Percentiles rank a stretch among this genome's conserved stretches.
These are phyloP conservation scores for Metschnikowia hibisci DNA, from an alignment of 805 yeast genomes.

Conservation along the genomic window DNA sequence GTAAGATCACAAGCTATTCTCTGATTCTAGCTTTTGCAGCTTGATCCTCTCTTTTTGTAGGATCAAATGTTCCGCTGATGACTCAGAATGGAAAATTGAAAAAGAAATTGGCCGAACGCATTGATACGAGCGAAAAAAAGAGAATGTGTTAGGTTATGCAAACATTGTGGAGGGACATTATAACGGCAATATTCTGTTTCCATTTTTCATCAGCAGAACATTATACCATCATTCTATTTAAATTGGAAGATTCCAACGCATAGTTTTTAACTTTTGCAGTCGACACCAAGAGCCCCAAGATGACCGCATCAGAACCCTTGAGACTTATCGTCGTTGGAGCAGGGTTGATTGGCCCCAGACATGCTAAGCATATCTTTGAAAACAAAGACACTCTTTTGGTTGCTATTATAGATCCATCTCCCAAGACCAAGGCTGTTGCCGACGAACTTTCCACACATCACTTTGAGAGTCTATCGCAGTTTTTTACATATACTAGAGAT, in stretches of 20 bases:
- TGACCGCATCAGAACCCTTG: constrained; percentile 12
- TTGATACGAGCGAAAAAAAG: constrained; percentile 2
- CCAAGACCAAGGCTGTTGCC: constrained; percentile 31
- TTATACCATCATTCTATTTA: background rate
- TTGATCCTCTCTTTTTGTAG: background rate
- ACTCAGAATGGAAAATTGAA: constrained; percentile 1
- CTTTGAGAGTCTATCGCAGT: constrained; percentile 24
- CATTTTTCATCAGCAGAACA: background rate
- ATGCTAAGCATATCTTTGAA: constrained; percentile 30
- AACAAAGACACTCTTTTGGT: constrained; percentile 26
- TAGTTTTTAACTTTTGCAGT: background rate
- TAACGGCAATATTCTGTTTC: background rate
- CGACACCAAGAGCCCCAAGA: constrained; percentile 1
- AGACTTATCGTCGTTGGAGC: constrained; percentile 34
- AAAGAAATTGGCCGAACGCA: constrained; percentile 2
- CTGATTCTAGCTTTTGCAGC: background rate
- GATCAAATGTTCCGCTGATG: background rate
- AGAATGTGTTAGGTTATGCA: background rate
- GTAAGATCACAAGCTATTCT: background rate
- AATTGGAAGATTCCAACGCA: background rate
- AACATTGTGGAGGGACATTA: background rate
- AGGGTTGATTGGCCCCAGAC: constrained; percentile 41
- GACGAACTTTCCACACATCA: constrained; percentile 21
- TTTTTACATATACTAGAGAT: constrained; percentile 24
- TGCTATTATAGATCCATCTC: constrained; percentile 35